Conservation (phyloP, 2,329 filamentous ascomycete species). For the Zelopaecilomyces penicillatus region DNA sequence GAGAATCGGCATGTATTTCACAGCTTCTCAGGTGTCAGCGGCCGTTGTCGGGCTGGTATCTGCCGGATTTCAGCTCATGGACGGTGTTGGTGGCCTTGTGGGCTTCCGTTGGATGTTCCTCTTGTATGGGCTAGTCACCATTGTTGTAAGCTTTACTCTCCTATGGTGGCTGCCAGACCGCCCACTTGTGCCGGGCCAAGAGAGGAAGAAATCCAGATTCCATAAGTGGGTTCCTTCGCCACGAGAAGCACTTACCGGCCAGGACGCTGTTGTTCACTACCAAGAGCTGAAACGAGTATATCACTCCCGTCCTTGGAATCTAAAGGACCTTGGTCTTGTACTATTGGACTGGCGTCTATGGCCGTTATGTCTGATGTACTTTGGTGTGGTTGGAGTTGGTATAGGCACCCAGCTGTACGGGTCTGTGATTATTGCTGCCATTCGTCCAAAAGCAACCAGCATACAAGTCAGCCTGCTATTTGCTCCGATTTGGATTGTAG, state of each 20-base stretch:
- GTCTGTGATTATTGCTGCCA: slow-evolving; percentile 74
- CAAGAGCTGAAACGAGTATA: slow-evolving; percentile 75
- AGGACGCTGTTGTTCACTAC: slow-evolving; percentile 77
- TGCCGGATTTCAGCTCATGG: slow-evolving; percentile 87
- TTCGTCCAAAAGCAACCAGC: slow-evolving; percentile 63
- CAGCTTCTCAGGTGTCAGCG: slow-evolving; percentile 78
- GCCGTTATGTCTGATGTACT: slow-evolving; percentile 85
- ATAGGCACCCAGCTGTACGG: slow-evolving; percentile 86
- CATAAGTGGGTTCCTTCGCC: slow-evolving; percentile 59
- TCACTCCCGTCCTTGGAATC: slow-evolving; percentile 62
- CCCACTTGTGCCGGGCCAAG: slow-evolving; percentile 64
- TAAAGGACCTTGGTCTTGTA: slow-evolving; percentile 61
- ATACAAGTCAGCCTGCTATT: slow-evolving; percentile 75
- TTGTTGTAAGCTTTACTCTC: slow-evolving; percentile 62
- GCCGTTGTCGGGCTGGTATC: slow-evolving; percentile 84
- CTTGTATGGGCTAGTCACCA: slow-evolving; percentile 68
- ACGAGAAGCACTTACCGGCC: slow-evolving; percentile 63
- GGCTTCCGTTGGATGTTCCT: slow-evolving; percentile 93
- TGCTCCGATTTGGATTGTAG: slow-evolving; percentile 84
- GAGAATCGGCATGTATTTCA: slow-evolving; percentile 84
- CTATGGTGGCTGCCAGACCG: slow-evolving; percentile 90
- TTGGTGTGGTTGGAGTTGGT: slow-evolving; percentile 85
- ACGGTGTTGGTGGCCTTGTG: slow-evolving; percentile 64
- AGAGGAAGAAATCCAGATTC: slow-evolving; percentile 40
- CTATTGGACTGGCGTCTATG: slow-evolving; percentile 81